Base-by-base conservation (phyloP, 352 stramenopile species). In the Phytophthora lateralis region DNA sequence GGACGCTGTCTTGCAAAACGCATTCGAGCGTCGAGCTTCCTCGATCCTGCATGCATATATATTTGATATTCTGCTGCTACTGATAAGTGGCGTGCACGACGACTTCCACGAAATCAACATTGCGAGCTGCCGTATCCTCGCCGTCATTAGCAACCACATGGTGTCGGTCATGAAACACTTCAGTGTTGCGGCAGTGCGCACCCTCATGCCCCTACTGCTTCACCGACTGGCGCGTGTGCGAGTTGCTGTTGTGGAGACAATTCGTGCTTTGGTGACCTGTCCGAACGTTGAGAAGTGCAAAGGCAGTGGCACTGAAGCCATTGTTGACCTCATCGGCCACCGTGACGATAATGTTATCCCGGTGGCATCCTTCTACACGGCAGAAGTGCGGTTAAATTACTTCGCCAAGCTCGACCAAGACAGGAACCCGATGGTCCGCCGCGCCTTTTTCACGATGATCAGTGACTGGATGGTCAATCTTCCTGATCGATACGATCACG, bases 271-370 rank as follows among this genome's bases (percentile, higher is more conserved):
- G 24, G 85, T 98, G 14, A 76, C 73, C 18, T 91, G 93, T 50
- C 88, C 89, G 0, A 91, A 97, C 49, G 63, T 87, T n/a, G 88
- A 90, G 32, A 98, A 98, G 37, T 90, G 88, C 71, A 96, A 96
- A 54, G 96, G 94, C 38, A 96, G 92, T n/a, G 96, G 94, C 38
- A 97, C 95, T 6, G 87, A 97, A 18, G 95, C 92, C 2, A 98
- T 99, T 60, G 75, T 83, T 11, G 96, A 99, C 64, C 68, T 99
- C 8, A 82, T 98, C 24, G 97, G 95, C 14, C 97, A 98, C 69
- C 80, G 90, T 37, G 95, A 98, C 51, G 93, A 98, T 41, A 99
- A 99, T 75, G 90, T 98, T 32, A 89, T 98, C 47, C 88, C 92
- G 4, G 87, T 99, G 42, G 77, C 91, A 11, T 85, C 92, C 11